Base-by-base conservation (phyloP, 495 filamentous ascomycete genomes). In the Hypomontagnella monticulosa region DNA sequence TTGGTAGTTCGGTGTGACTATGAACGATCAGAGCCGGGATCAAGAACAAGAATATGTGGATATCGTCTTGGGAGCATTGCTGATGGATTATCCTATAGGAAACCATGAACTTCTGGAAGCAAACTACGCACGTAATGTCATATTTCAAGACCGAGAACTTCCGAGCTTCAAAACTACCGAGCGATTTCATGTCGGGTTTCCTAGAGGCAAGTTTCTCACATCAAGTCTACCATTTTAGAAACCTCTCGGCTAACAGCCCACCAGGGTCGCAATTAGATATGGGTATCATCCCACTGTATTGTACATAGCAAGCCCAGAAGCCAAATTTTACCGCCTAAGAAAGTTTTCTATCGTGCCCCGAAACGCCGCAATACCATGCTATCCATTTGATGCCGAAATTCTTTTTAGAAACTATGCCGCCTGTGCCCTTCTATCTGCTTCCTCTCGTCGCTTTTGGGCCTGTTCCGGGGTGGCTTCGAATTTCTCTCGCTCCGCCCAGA, bases 61-160 rank as follows among this genome's bases (percentile, higher is more conserved):
- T 9, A 27, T 44, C 2, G 23, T 6, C 6, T 33, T 6, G 37
- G 19, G 19, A 19, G 9, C 16, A 34, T 55, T 49, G 33, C 61
- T 70, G 19, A 70, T 19, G 8, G 33, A 30, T 16, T 34, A 52
- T 43, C 18, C 4, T 10, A 52, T 63, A 97, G 93, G 95, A 99
- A 87, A 98, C 93, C 34, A 85, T 98, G 81, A 99, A 98, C 79
- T 99, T 89, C 86, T 99, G 96, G 95, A 97, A 97, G 80, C 96
- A 98, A 80, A 84, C 94, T 51, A 90, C 91, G 46, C 95, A 99
- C 75, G 86, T 99, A 67, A 91, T 99, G 84, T 96, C 97, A 73
- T 99, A 96, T 80, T 99, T 97, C 84, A 86, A 92, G 70, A 81
- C 87, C 74, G 92, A 97, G 77, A 93, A 97, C 76, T 82, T 81